phyloP scores from a whole-genome alignment of 169 alveolate species.

The Cryptosporidium felis region DNA sequence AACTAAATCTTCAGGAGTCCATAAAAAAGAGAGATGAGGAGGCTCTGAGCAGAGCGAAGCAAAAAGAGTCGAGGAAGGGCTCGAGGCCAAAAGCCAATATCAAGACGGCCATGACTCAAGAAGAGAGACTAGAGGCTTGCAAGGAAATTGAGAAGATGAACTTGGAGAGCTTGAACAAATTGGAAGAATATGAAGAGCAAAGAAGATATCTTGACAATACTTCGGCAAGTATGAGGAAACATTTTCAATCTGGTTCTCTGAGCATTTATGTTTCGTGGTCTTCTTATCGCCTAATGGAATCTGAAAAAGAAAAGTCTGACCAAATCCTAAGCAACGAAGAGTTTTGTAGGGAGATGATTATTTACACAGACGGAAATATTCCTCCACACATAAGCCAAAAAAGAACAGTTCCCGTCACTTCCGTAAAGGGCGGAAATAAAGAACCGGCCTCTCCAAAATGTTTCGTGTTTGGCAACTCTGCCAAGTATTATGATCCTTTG shows the following conservation, averaged over 20 bases:
- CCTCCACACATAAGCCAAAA: constrained; percentile 6
- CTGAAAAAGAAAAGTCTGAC: constrained; percentile 49
- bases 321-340: constrained; percentile 16
- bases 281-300: constrained; percentile 63
- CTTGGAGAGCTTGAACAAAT: constrained; percentile 21
- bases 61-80: neutral
- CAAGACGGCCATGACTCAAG: constrained; percentile 34
- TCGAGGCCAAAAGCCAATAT: neutral
- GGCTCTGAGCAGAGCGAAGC: neutral
- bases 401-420: neutral
- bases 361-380: constrained; percentile 50
- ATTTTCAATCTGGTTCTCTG: constrained; percentile 47
- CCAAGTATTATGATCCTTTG: constrained; percentile 57
- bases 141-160: constrained; percentile 48
- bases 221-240: constrained; percentile 57
- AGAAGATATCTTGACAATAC: constrained; percentile 49
- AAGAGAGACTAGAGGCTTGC: constrained; percentile 44
- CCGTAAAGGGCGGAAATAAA: neutral
- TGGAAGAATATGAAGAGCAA: constrained; percentile 63
- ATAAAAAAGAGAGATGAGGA: constrained; percentile 44
- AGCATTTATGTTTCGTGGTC: constrained; percentile 55
- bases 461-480: constrained; percentile 22
- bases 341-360: constrained; percentile 50
- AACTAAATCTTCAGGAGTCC: constrained; percentile 28
- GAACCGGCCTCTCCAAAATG: neutral